phyloP scores from a whole-genome alignment of 164 flowering plant species.

The Cinnamomum micranthum region DNA sequence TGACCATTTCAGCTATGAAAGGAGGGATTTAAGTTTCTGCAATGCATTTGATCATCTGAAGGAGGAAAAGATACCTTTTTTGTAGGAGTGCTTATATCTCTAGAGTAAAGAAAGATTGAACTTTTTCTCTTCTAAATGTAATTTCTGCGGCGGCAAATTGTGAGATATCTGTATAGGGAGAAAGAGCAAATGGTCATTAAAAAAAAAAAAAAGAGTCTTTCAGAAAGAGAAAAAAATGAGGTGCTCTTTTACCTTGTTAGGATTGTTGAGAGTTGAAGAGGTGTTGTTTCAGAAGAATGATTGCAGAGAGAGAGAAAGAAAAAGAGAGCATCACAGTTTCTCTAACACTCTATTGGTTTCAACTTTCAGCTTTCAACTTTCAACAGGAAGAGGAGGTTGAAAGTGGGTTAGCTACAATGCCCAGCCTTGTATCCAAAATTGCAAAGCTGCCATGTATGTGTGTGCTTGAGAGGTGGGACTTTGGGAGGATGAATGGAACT shows the following conservation, averaged over 20 bases:
- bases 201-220: background rate
- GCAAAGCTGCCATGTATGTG: background rate
- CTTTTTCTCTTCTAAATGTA: background rate
- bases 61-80: background rate
- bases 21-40: background rate
- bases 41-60: slow-evolving; percentile 1
- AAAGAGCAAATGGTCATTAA: background rate
- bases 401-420: background rate
- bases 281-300: background rate
- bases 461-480: no score
- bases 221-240: background rate
- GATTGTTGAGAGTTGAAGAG: background rate
- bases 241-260: no score
- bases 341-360: background rate
- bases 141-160: background rate
- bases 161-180: background rate
- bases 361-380: no score
- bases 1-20: background rate
- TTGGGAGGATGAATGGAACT: no score
- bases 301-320: background rate
- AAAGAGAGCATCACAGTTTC: background rate
- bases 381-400: background rate
- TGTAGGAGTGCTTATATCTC: background rate
- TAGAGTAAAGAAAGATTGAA: background rate
- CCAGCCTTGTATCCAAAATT: background rate